Evolutionary conservation across 345 rosid species (phyloP).

Genomic region (Noccaea caerulescens): DNA sequence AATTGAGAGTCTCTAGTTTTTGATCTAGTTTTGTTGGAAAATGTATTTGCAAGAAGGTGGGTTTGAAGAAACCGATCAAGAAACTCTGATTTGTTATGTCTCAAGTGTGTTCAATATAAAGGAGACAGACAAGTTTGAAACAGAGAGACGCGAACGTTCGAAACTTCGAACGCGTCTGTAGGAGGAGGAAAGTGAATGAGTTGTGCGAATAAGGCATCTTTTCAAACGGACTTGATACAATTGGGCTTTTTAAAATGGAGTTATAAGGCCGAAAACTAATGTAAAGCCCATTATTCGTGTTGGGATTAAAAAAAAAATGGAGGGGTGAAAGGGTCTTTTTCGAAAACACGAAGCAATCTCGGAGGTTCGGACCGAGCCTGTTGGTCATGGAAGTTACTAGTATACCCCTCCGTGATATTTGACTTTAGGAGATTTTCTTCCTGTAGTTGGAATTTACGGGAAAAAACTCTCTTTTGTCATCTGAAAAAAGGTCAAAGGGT

Average conservation of each 20-base stretch:
- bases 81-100: rapidly evolving
- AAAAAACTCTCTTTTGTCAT: too few species aligned
- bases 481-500: neutral
- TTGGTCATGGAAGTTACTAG: neutral
- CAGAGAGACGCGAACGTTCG: constrained; percentile 26
- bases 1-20: neutral
- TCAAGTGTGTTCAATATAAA: constrained; percentile 17
- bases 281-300: neutral
- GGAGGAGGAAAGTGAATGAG: neutral
- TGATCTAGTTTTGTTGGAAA: neutral
- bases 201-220: neutral
- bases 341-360: neutral
- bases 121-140: neutral
- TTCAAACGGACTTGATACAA: neutral
- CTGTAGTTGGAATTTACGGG: neutral
- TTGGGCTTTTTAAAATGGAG: neutral
- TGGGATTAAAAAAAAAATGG: neutral
- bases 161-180: neutral
- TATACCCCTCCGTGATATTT: neutral
- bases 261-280: neutral
- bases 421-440: too few species aligned
- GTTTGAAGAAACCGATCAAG: too few species aligned
- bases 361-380: constrained; percentile 11
- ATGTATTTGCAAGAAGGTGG: too few species aligned
- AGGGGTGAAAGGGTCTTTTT: neutral